Percentiles rank a stretch among this genome's conserved stretches.
These are phyloP conservation scores for Serendipita indica DNA, from an alignment of 768 basidiomycete species.

Conservation along the genomic window DNA sequence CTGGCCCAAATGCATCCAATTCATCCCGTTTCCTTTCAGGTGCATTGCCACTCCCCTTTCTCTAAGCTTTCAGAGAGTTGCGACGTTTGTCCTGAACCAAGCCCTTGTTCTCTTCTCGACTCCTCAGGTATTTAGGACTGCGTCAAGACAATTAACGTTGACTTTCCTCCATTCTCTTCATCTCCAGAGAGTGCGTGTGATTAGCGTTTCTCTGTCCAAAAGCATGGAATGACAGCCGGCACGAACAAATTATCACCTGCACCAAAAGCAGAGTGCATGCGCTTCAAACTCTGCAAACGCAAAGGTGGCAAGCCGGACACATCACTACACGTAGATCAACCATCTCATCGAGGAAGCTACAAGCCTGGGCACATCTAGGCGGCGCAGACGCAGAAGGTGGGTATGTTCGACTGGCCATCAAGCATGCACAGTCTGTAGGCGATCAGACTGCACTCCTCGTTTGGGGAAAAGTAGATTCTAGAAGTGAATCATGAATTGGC, in stretches of 20 bases:
- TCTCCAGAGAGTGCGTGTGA: constrained; percentile 85
- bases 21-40: constrained; percentile 25
- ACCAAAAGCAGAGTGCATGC: too few relatives aligned
- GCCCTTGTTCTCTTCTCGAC: constrained; percentile 43
- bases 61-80: constrained; percentile 66
- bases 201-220: constrained; percentile 51
- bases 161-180: constrained; percentile 76
- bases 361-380: constrained; percentile 48
- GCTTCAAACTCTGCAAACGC: too few relatives aligned
- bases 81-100: constrained; percentile 87
- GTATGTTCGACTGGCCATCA: constrained; percentile 49
- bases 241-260: constrained; percentile 3
- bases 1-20: not conserved
- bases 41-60: constrained; percentile 54
- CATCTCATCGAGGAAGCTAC: constrained; percentile 28
- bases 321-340: too few relatives aligned
- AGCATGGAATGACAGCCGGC: constrained; percentile 8
- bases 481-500: too few relatives aligned
- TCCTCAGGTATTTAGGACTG: constrained; percentile 47
- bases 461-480: constrained; percentile 10
- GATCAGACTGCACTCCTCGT: constrained; percentile 40
- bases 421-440: constrained; percentile 18
- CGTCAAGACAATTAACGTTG: constrained; percentile 88
- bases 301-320: not conserved
- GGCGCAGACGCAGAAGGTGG: constrained; percentile 15